Evolutionary conservation across 1,139 yeast genomes (phyloP).

Genomic region (Hyphopichia wangnamkhiaoensis): DNA sequence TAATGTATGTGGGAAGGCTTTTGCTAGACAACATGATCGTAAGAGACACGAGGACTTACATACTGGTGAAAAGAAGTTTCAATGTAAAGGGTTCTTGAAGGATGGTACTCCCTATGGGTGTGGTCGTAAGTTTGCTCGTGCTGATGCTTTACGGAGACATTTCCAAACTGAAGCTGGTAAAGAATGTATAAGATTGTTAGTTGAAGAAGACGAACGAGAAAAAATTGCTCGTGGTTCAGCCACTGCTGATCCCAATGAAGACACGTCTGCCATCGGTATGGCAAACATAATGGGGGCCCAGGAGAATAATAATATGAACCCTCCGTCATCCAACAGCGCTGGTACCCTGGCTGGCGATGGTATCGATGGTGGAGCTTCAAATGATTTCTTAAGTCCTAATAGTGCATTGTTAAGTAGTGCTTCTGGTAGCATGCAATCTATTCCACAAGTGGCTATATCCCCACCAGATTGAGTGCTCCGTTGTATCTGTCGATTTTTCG

Average conservation of each 20-base stretch:
- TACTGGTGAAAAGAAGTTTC: conserved; percentile 85
- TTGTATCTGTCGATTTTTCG: not conserved
- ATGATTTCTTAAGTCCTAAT: conserved; percentile 16
- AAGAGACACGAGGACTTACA: conserved; percentile 93
- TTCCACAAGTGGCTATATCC: conserved; percentile 41
- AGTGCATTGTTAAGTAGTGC: conserved; percentile 11
- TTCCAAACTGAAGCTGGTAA: conserved; percentile 93
- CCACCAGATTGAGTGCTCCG: conserved; percentile 30
- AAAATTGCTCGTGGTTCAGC: conserved; percentile 7
- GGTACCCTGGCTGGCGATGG: not conserved
- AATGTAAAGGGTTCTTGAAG: conserved; percentile 72
- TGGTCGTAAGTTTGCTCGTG: conserved; percentile 88
- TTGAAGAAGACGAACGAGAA: conserved; percentile 58
- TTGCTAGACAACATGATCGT: conserved; percentile 94
- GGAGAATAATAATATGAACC: too few species aligned
- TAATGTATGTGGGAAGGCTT: conserved; percentile 85
- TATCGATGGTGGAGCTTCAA: conserved; percentile 3
- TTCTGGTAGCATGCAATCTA: conserved; percentile 8
- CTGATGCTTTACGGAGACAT: conserved; percentile 93
- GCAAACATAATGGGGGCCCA: conserved; percentile 2
- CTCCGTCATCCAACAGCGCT: too few species aligned
- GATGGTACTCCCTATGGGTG: conserved; percentile 84
- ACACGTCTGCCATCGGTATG: conserved; percentile 5
- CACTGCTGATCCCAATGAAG: not conserved
- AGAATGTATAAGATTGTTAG: conserved; percentile 71